These are phyloP conservation scores for Aspergillus sclerotiicarbonarius DNA, from an alignment of 495 filamentous ascomycete genomes.

Conservation along the genomic window DNA sequence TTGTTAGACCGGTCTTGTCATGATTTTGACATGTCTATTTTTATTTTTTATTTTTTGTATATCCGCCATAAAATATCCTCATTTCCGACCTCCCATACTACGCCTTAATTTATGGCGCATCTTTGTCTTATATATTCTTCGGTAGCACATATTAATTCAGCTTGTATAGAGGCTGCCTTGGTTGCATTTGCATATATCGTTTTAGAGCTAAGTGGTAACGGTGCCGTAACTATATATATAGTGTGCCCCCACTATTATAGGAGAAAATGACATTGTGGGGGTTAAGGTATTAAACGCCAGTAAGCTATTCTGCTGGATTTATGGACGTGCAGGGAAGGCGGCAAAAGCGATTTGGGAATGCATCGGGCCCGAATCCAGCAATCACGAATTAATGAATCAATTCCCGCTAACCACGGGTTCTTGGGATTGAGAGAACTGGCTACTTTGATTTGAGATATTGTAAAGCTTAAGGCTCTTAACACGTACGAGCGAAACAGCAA, in stretches of 20 bases:
- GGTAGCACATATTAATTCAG: not conserved
- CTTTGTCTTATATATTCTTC: not conserved
- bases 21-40: conserved; percentile 9
- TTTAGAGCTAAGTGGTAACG: not conserved
- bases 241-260: not conserved
- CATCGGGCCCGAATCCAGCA: not conserved
- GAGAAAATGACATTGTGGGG: not conserved
- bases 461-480: conserved; percentile 15
- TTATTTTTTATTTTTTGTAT: not conserved
- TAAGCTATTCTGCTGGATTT: too few species aligned
- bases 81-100: not conserved
- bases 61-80: conserved; percentile 1
- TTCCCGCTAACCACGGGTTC: not conserved
- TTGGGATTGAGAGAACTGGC: conserved; percentile 4
- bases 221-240: not conserved
- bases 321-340: not conserved
- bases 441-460: conserved; percentile 23
- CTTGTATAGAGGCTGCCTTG: not conserved
- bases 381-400: not conserved
- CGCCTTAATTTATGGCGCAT: not conserved
- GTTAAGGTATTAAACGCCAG: not conserved
- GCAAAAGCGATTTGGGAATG: not conserved
- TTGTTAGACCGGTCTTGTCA: conserved; percentile 2
- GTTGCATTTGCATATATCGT: not conserved
- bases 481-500: conserved; percentile 16